Evolutionary conservation across 352 stramenopile genomes (phyloP), one percentile per base, ranked within the genome.

Genomic region (Phytopythium cucurbitacearum): DNA sequence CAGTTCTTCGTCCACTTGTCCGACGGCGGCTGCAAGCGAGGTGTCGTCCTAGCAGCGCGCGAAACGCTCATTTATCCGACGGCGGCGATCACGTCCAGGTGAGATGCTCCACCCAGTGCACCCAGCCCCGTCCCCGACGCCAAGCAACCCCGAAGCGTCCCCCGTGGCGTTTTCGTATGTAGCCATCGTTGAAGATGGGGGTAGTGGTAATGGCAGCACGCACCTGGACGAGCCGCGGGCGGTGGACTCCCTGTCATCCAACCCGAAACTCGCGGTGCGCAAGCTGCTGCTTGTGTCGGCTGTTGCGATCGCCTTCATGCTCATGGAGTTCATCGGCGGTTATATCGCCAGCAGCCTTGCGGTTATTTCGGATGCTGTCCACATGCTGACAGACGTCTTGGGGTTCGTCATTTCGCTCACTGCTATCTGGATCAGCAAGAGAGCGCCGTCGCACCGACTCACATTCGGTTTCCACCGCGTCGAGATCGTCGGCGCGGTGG

Each of bases 401-500:
- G 75, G 73, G 21, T 92, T 90, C 55, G 80, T 62, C 56, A 90
- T 91, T 58, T 86, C 73, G 48, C 68, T 91, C 15, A 86, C 87
- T 56, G 81, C 76, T 16, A 85, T 89, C 48, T 86, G 81, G 81
- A 57, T 89, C 43, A 60, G 58, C 45, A 80, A 77, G 56, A 41
- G 87, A 48, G 85, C 86, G 8, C 83, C 80, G 15, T 91, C 76
- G 21, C 72, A 60, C 36, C 82, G 71, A n/a, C 56, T 94, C 56
- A 98, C 90, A 34, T 99, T 95, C 80, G 96, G 97, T 35, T 94
- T 98, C 48, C 90, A 97, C 57, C 80, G 97, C 35, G 94, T 89
- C 5, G 97, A 99, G 62, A 92, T 98, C 12, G 79, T 99, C 21
- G 94, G 92, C 28, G 97, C 97, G 28, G 63, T 99, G 16, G 92